Conservation (phyloP, 768 basidiomycete species). For the Hydnomerulius pinastri region DNA sequence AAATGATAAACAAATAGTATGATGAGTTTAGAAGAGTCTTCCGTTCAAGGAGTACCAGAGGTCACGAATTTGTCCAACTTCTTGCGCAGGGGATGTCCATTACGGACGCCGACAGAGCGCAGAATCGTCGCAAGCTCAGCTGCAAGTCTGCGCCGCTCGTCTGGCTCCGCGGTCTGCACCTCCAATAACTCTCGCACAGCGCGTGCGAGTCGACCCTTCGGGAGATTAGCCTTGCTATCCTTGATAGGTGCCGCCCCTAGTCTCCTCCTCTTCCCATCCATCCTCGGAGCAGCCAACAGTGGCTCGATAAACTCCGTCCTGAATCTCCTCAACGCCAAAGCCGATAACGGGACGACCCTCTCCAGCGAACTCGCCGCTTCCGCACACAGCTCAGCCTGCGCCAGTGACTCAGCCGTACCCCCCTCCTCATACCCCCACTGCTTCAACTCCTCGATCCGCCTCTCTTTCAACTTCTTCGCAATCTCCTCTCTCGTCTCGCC, state of each 20-base stretch:
- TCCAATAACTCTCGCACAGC: slow-evolving; percentile 68
- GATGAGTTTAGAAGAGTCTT: neutral
- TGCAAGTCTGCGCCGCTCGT: slow-evolving; percentile 48
- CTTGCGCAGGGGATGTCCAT: slow-evolving; percentile 69
- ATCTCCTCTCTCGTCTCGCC: slow-evolving; percentile 62
- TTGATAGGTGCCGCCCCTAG: slow-evolving; percentile 45
- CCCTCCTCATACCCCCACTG: slow-evolving; percentile 70
- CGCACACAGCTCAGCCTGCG: slow-evolving; percentile 65
- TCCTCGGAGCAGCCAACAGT: slow-evolving; percentile 65
- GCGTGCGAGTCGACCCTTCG: slow-evolving; percentile 69
- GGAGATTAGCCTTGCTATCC: slow-evolving; percentile 40
- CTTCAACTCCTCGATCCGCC: slow-evolving; percentile 59
- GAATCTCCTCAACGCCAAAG: slow-evolving; percentile 71
- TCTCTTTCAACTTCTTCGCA: slow-evolving; percentile 58
- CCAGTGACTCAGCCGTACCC: slow-evolving; percentile 47
- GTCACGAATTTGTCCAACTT: slow-evolving; percentile 59
- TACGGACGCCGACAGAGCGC: slow-evolving; percentile 54
- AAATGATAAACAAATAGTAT: slow-evolving; percentile 1
- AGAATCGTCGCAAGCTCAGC: slow-evolving; percentile 53
- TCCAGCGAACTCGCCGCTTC: slow-evolving; percentile 72
- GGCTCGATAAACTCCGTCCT: slow-evolving; percentile 74
- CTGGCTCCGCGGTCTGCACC: slow-evolving; percentile 45
- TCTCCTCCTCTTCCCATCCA: slow-evolving; percentile 50
- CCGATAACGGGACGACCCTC: slow-evolving; percentile 62
- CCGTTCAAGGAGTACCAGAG: slow-evolving; percentile 11